Evolutionary conservation across 192 early-diverging fungal genomes (phyloP).

Genomic region (Coemansia sp.): DNA sequence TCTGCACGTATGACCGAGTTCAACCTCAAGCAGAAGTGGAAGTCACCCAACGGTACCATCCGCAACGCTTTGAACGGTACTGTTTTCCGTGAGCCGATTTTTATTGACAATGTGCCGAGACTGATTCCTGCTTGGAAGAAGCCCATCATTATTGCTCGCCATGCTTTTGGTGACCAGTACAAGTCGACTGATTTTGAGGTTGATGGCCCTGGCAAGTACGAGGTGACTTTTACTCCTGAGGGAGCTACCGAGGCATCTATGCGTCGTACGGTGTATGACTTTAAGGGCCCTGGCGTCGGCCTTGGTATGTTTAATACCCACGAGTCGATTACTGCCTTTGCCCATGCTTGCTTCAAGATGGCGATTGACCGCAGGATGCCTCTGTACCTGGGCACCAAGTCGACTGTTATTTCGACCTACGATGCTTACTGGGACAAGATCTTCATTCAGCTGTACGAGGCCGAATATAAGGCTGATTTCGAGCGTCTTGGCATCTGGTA

Average conservation of each 20-base stretch:
- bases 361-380: conserved; percentile 89
- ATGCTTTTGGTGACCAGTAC: conserved; percentile 99
- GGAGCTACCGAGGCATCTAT: conserved; percentile 67
- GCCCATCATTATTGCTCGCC: conserved; percentile 95
- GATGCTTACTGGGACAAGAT: conserved; percentile 99
- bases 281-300: conserved; percentile 83
- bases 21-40: conserved; percentile 97
- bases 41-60: conserved; percentile 96
- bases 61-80: conserved; percentile 96
- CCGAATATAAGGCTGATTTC: conserved; percentile 80
- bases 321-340: conserved; percentile 91
- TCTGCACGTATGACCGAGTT: conserved; percentile 93
- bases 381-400: conserved; percentile 95
- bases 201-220: conserved; percentile 85
- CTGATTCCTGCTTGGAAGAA: conserved; percentile 93
- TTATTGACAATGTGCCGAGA: conserved; percentile 88
- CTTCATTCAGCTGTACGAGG: conserved; percentile 87
- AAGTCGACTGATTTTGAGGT: conserved; percentile 94
- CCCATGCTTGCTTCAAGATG: conserved; percentile 92
- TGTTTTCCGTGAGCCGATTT: conserved; percentile 97
- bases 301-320: conserved; percentile 96
- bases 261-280: conserved; percentile 80
- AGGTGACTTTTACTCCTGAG: conserved; percentile 86
- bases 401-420: conserved; percentile 95
- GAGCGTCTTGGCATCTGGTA: conserved; percentile 91